Evolutionary conservation across 768 basidiomycete species (phyloP).

Genomic region (Rhizopogon sp.): DNA sequence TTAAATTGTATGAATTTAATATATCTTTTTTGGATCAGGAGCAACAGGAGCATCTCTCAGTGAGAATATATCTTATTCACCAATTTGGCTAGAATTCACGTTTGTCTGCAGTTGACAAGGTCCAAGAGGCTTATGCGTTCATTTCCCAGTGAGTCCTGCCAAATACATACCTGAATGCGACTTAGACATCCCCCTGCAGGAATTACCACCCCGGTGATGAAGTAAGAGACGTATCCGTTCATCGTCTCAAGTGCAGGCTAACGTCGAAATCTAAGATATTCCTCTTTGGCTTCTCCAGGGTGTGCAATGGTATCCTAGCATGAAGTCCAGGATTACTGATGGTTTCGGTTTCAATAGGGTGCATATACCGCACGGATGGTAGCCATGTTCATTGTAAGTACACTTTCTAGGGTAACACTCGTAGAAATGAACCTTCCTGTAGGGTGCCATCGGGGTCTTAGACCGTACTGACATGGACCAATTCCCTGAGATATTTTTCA

Average conservation of each 20-base stretch:
- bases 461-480: slow-evolving; percentile 69
- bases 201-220: slow-evolving; percentile 73
- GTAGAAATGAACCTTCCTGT: not conserved
- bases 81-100: not conserved
- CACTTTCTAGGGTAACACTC: slow-evolving; percentile 2
- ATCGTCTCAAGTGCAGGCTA: slow-evolving; percentile 3
- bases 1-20: not conserved
- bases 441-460: slow-evolving; percentile 72
- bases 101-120: slow-evolving; percentile 52
- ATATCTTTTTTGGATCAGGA: slow-evolving; percentile 33
- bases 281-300: slow-evolving; percentile 74
- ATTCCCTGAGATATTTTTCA: slow-evolving; percentile 58
- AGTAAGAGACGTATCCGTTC: slow-evolving; percentile 27
- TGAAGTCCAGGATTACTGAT: slow-evolving; percentile 4
- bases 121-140: slow-evolving; percentile 77
- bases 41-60: slow-evolving; percentile 62
- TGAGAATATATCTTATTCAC: slow-evolving; percentile 16
- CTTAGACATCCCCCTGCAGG: slow-evolving; percentile 27
- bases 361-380: slow-evolving; percentile 77
- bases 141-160: slow-evolving; percentile 59
- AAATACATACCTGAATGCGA: not conserved
- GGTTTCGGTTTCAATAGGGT: slow-evolving; percentile 36
- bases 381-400: slow-evolving; percentile 58
- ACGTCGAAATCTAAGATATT: slow-evolving; percentile 47
- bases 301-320: slow-evolving; percentile 21